Evolutionary conservation across 345 rosid genomes (phyloP), one percentile per base, ranked within the genome.

Genomic region (Eucalyptus cloeziana): DNA sequence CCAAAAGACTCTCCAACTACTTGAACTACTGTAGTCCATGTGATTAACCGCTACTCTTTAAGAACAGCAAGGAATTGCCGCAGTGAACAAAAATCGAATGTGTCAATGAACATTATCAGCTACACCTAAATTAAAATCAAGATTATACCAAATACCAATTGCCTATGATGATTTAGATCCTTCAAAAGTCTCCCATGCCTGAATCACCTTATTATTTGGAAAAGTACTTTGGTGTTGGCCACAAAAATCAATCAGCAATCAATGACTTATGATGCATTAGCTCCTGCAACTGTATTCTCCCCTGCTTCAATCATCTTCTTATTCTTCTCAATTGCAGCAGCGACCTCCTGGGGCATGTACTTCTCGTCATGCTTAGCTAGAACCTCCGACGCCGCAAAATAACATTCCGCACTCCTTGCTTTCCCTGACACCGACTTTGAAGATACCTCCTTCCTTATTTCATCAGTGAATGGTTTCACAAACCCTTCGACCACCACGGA

Each of bases 291-390:
- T 33, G 67, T 17, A 16, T 19, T 93, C 86, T 91, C 90, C 24
- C 86, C 91, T 0, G 94, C 96, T 89, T 93, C 96, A 86, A 94
- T 89, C 89, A 88, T 87, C 95, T 98, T 95, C 95, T 94, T 98
- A 86, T 98, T 98, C 96, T 95, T 98, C 95, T 98, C 98, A 88
- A 97, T 95, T 2, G 99, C 99, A 7, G 95, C 99, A 2, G 99
- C 99, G 58, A 97, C 99, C 89, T 97, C 99, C 87, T 88, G 86
- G 1, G 99, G 99, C 99, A 97, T 98, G 91, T 98, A 98, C 96
- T 98, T 98, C 92, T 98, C 99, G 19, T 98, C 99, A 24, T 98
- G 99, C 96, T 98, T 98, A 62, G 99, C 99, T 89, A 98, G 92
- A 92, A 98, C 99, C 91, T 96, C 98, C 1, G 95, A 92, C 1